phyloP scores from a whole-genome alignment of 1,284 basidiomycete genomes.

The Apiotrichum sp. region DNA sequence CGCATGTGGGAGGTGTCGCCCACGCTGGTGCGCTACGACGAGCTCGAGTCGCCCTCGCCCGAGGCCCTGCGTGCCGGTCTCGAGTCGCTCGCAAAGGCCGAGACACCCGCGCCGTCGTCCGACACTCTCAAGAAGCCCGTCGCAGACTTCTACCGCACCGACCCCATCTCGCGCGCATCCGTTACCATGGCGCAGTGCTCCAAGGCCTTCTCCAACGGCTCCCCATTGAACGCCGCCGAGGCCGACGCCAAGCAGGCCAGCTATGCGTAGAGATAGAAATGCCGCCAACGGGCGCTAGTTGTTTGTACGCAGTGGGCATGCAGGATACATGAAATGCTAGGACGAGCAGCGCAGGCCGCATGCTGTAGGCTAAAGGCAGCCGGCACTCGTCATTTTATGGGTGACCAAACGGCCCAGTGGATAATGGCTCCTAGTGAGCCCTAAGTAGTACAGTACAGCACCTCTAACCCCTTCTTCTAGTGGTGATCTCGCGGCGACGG shows the following conservation, averaged over 20 bases:
- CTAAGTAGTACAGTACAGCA: too few relatives aligned
- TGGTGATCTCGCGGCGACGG: conserved; percentile 12
- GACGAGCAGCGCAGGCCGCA: background rate
- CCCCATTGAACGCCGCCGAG: conserved; percentile 14
- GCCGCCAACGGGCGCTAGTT: conserved; percentile 4
- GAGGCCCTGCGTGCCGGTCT: conserved; percentile 69
- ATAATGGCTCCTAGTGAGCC: too few relatives aligned
- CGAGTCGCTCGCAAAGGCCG: conserved; percentile 57
- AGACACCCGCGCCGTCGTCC: conserved; percentile 46
- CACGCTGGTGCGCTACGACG: conserved; percentile 79
- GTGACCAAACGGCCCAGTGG: too few relatives aligned
- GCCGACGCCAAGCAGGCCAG: conserved; percentile 14
- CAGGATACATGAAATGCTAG: conserved; percentile 16
- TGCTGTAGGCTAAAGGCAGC: too few relatives aligned
- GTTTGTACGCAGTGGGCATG: conserved; percentile 21
- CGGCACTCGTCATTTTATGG: too few relatives aligned
- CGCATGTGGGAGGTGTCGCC: conserved; percentile 98
- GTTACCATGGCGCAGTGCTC: conserved; percentile 49
- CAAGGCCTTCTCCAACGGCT: conserved; percentile 45
- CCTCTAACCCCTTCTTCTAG: background rate
- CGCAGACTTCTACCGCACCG: conserved; percentile 90
- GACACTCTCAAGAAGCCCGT: conserved; percentile 73
- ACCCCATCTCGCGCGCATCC: conserved; percentile 51
- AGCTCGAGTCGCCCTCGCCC: conserved; percentile 67
- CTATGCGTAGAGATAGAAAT: conserved; percentile 9